Percentiles rank a stretch among this genome's conserved stretches.
phyloP scores from a whole-genome alignment of 176 grass and related monocot species.

The Juncus effusus region DNA sequence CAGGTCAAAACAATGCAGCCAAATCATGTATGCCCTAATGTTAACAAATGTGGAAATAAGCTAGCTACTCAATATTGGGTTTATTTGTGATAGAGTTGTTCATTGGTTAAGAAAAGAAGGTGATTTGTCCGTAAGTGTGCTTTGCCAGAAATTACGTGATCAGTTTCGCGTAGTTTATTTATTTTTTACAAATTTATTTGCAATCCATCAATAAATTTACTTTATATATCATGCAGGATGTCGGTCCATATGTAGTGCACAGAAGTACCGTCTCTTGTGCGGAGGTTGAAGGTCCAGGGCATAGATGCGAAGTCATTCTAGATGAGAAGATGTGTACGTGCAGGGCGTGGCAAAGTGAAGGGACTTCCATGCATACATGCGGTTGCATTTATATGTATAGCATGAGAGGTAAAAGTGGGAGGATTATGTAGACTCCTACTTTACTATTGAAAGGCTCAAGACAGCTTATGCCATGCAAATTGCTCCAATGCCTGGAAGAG shows the following conservation, averaged over 20 bases:
- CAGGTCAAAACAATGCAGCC: constrained; percentile 2
- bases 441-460: background rate
- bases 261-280: background rate
- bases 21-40: background rate
- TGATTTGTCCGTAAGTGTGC: background rate
- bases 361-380: constrained; percentile 11
- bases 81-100: background rate
- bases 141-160: background rate
- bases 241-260: background rate
- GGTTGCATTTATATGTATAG: background rate
- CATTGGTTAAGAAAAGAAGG: background rate
- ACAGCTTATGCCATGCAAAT: background rate
- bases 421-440: background rate
- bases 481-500: background rate
- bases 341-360: constrained; percentile 9
- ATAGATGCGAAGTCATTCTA: background rate
- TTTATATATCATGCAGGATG: background rate
- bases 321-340: constrained; percentile 17
- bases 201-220: too few species aligned
- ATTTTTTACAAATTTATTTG: too few species aligned
- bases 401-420: constrained; percentile 11
- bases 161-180: too few species aligned
- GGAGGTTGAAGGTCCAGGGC: background rate
- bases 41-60: constrained; percentile 13
- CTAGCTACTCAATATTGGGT: constrained; percentile 18